phyloP scores from a whole-genome alignment of 176 grass and related monocot species.

The Cenchrus americanus region DNA sequence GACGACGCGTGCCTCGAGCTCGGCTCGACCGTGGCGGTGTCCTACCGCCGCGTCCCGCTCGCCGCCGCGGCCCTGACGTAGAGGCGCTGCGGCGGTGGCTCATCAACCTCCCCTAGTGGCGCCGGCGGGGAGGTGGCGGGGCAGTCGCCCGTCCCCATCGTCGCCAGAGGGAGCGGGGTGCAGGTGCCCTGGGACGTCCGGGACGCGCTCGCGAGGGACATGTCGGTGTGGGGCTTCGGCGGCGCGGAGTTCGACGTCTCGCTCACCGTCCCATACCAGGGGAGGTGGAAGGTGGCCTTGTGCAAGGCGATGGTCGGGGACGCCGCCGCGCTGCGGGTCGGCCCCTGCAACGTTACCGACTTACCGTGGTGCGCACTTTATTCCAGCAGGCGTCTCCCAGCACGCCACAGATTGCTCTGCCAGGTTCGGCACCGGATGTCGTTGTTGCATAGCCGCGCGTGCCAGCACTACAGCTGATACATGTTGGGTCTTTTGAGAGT shows the following conservation, averaged over 20 bases:
- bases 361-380: not conserved
- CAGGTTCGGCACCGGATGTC: no score
- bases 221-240: not conserved
- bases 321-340: not conserved
- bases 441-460: no score
- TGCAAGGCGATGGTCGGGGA: not conserved
- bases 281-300: not conserved
- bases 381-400: not conserved
- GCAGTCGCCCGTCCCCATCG: not conserved
- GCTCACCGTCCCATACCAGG: not conserved
- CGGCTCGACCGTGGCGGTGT: not conserved
- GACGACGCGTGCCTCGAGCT: not conserved
- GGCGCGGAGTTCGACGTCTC: conserved; percentile 8
- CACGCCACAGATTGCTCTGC: not conserved
- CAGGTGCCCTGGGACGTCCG: not conserved
- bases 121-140: not conserved
- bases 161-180: not conserved
- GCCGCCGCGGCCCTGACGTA: not conserved
- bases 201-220: not conserved
- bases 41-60: not conserved
- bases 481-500: no score
- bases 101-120: no score
- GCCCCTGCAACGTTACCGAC: not conserved
- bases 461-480: no score
- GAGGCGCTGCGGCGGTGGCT: not conserved